Base-by-base conservation (phyloP, 2,329 filamentous ascomycete genomes). In the Aspergillus intermedius region DNA sequence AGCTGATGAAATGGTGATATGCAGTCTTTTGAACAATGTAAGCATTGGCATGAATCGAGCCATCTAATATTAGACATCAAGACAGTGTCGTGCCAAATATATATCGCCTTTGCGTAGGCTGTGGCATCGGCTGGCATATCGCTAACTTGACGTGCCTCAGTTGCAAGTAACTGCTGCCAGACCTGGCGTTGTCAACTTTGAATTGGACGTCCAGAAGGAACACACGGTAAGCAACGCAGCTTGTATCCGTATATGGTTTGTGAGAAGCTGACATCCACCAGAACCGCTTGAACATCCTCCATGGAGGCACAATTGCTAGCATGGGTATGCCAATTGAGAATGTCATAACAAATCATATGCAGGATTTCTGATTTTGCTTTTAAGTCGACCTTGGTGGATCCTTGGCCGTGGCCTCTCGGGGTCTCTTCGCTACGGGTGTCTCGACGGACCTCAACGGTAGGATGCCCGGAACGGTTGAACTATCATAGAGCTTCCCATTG, bases 231-330 rank as follows among this genome's bases (percentile, higher is more conserved):
- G 71, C 55, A 22, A 21, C 35, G 17, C 17, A 19, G 17, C 17
- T 19, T 19, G 17, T 19, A 19, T 19, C 17, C 17, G 17, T 48
- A 13, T 22, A 21, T 25, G 3, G 32, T 22, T 22, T 21, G 7
- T 21, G 4, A 7, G 6, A 7, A 15, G 13, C 25, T 56, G n/a
- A 60, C 30, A 19, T 15, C 54, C 28, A 10, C 23, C 22, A 83
- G 79, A 86, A 86, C 57, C 77, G 82, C 13, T 69, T 86, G 17
- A 77, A 78, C 32, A 86, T 83, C 54, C 76, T 86, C 30, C 82
- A 86, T 67, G 82, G 82, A 49, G 82, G 82, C 13, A 84, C 83
- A 1, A 82, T 86, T 52, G 82, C 82, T 4, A 81, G 79, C 61
- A 77, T 78, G 75, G 73, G 73, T 74, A 66, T 46, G 64, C 50